Percentiles rank a stretch among this genome's conserved stretches.
Evolutionary conservation across 441 rosid species (phyloP).

Genomic region (Populus trichocarpa): DNA sequence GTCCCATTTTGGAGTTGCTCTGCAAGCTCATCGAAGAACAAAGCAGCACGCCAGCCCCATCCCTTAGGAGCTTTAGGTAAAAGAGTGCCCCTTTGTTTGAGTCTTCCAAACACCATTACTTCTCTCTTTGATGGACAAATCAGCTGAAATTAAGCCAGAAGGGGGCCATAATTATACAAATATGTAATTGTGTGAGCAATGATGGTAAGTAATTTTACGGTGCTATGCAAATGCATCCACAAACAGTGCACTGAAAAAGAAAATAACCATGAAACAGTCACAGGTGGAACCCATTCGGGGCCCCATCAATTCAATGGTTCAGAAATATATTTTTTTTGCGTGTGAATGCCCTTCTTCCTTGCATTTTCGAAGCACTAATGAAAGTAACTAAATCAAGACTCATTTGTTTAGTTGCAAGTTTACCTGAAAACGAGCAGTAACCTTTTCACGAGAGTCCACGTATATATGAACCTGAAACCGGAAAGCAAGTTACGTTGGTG

Average conservation of each 20-base stretch:
- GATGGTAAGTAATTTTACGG: neutral
- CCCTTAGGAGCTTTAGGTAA: conserved; percentile 98
- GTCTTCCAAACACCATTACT: conserved; percentile 83
- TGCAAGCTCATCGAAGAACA: conserved; percentile 79
- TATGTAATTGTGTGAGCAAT: neutral
- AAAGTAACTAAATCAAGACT: neutral
- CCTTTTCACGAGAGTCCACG: conserved; percentile 86
- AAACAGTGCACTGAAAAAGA: neutral
- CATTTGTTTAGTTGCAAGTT: conserved; percentile 10
- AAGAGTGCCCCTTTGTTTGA: conserved; percentile 85
- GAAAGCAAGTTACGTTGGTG: neutral
- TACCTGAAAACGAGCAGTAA: conserved; percentile 96
- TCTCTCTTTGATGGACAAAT: conserved; percentile 97
- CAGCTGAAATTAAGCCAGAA: conserved; percentile 36
- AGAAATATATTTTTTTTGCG: neutral
- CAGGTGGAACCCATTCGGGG: neutral
- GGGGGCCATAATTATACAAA: neutral
- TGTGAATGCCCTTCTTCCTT: neutral
- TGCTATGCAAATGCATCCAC: neutral
- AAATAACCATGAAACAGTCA: neutral
- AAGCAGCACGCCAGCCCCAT: conserved; percentile 99
- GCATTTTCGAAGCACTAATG: neutral
- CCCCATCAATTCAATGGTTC: neutral
- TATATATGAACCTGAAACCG: conserved; percentile 68
- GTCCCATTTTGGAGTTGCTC: conserved; percentile 87